Percentiles rank a stretch among this genome's conserved stretches.
Evolutionary conservation across 73 alveolate species (phyloP).

Genomic region (Uronychia setigera): DNA sequence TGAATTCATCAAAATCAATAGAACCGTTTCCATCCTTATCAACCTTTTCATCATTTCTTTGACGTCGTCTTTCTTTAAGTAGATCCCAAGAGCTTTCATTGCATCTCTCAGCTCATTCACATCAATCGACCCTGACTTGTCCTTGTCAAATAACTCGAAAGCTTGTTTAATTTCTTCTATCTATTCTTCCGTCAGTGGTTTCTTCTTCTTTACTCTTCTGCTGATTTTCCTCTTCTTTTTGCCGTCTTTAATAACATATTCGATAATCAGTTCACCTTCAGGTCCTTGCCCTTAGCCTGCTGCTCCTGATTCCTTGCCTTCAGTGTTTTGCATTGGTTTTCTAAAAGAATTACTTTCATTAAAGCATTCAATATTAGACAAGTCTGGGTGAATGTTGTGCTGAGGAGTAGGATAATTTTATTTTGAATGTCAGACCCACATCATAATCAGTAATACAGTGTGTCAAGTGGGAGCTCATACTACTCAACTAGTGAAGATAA

Average conservation of each 20-base stretch:
- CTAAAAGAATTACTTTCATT: too few relatives aligned
- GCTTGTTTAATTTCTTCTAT: conserved; percentile 80
- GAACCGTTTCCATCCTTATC: conserved; percentile 81
- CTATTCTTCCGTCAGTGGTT: conserved; percentile 69
- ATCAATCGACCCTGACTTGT: conserved; percentile 69
- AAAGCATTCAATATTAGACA: too few relatives aligned
- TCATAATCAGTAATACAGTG: neutral
- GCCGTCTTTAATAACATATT: too few relatives aligned
- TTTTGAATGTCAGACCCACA: neutral
- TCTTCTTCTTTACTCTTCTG: conserved; percentile 46
- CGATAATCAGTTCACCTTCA: too few relatives aligned
- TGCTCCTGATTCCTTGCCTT: too few relatives aligned
- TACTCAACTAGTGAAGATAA: neutral
- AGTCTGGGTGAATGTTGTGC: neutral
- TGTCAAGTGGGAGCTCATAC: neutral
- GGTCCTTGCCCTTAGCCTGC: too few relatives aligned
- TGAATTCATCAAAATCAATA: conserved; percentile 76
- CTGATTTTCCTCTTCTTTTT: conserved; percentile 54
- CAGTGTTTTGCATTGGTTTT: too few relatives aligned
- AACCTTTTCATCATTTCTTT: conserved; percentile 66
- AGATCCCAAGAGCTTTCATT: conserved; percentile 83
- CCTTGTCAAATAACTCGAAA: conserved; percentile 79
- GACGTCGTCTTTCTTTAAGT: conserved; percentile 67
- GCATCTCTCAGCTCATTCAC: conserved; percentile 79
- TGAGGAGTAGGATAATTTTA: neutral